Conservation (phyloP, 805 yeast genomes). For the Suhomyces canberraensis region DNA sequence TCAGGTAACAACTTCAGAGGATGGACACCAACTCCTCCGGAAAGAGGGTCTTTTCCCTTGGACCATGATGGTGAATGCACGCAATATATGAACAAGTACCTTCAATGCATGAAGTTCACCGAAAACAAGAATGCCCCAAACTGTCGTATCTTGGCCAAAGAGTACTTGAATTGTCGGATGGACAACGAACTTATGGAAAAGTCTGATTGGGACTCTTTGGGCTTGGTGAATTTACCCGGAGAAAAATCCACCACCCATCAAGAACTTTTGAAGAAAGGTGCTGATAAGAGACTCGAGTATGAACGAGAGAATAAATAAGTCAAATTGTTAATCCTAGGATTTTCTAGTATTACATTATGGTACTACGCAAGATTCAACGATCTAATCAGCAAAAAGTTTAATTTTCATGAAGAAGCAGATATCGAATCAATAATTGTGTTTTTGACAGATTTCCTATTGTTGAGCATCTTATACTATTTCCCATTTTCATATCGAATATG, state of each 20-base stretch:
- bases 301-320: neutral
- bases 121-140: slow-evolving; percentile 86
- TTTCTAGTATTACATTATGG: too few relatives aligned
- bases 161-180: slow-evolving; percentile 85
- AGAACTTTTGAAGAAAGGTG: neutral
- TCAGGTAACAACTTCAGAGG: slow-evolving; percentile 17
- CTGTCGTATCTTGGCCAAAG: slow-evolving; percentile 80
- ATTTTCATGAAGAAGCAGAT: too few relatives aligned
- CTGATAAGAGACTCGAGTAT: neutral
- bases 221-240: slow-evolving; percentile 41
- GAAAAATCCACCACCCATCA: slow-evolving; percentile 14
- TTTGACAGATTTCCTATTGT: too few relatives aligned
- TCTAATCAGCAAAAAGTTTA: too few relatives aligned
- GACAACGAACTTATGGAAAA: slow-evolving; percentile 52
- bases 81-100: slow-evolving; percentile 67
- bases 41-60: slow-evolving; percentile 91
- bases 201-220: slow-evolving; percentile 43
- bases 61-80: slow-evolving; percentile 88
- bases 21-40: slow-evolving; percentile 88
- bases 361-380: too few relatives aligned
- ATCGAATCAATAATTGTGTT: too few relatives aligned
- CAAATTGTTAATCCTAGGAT: too few relatives aligned
- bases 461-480: too few relatives aligned
- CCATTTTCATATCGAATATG: too few relatives aligned
- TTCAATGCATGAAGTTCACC: slow-evolving; percentile 74